Percentiles rank a stretch among this genome's conserved stretches.
phyloP scores from a whole-genome alignment of 1,284 basidiomycete species.

The Microbotryum scabiosae region DNA sequence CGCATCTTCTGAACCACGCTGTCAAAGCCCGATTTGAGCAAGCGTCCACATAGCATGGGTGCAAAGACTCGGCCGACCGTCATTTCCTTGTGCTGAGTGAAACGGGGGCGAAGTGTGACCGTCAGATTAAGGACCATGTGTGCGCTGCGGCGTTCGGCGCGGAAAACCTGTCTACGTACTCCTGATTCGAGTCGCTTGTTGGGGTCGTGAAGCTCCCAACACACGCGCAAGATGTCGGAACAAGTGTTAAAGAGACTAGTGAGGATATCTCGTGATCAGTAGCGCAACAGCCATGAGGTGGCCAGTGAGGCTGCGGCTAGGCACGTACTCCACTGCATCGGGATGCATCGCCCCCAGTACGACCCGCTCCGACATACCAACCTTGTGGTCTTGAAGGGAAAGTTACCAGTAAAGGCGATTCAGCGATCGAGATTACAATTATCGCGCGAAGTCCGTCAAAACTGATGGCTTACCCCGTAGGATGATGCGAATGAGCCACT shows the following conservation, averaged over 20 bases:
- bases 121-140: background rate
- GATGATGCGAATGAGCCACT: conserved; percentile 86
- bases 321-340: conserved; percentile 59
- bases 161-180: conserved; percentile 14
- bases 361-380: conserved; percentile 58
- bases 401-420: conserved; percentile 45
- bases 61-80: conserved; percentile 74
- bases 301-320: too few relatives aligned
- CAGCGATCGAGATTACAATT: conserved; percentile 52
- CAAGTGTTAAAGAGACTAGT: conserved; percentile 72
- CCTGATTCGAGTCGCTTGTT: conserved; percentile 40
- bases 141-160: background rate
- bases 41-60: conserved; percentile 71
- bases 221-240: conserved; percentile 84
- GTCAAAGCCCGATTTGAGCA: conserved; percentile 60
- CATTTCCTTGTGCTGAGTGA: conserved; percentile 61
- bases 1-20: conserved; percentile 73
- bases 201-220: conserved; percentile 48
- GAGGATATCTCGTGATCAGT: too few relatives aligned
- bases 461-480: conserved; percentile 59
- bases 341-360: conserved; percentile 81
- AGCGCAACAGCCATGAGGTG: too few relatives aligned
- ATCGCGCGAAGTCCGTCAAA: background rate
- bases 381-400: conserved; percentile 40
- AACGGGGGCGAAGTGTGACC: background rate